A percentile compares a stretch with the other conserved stretches of the same genome.
Conservation (phyloP, 345 rosid species). For the Eucalyptus viminalis region DNA sequence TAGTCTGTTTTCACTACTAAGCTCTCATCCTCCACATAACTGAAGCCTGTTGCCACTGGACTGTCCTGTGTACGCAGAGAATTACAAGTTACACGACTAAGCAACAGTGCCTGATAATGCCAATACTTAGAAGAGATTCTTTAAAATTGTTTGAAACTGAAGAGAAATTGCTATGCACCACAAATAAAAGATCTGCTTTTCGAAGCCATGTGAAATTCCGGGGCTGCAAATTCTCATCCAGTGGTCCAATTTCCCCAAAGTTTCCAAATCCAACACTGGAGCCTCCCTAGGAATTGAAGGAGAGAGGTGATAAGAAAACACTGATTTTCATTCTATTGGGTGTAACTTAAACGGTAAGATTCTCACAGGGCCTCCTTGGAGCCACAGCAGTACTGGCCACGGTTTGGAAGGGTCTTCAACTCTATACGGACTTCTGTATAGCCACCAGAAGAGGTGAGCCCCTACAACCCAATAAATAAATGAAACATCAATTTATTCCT, state of each 20-base stretch:
- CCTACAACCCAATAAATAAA: neutral
- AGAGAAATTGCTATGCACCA: conserved; percentile 1
- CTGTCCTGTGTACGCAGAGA: conserved; percentile 7
- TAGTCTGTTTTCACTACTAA: conserved; percentile 22
- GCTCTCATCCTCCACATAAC: conserved; percentile 18
- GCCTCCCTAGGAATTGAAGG: conserved; percentile 7
- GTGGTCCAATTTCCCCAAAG: conserved; percentile 28
- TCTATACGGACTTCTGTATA: conserved; percentile 23
- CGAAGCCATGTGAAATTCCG: conserved; percentile 32
- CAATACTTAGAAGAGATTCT: neutral
- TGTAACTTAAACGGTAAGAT: neutral
- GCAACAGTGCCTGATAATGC: neutral
- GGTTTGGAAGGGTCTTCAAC: conserved; percentile 22
- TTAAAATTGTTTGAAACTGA: neutral
- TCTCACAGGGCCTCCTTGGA: conserved; percentile 40
- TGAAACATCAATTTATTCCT: neutral
- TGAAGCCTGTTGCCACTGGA: conserved; percentile 37
- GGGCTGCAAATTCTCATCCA: conserved; percentile 17
- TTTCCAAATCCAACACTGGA: conserved; percentile 30
- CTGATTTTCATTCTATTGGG: neutral
- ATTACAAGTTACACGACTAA: neutral
- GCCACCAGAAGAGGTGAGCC: conserved; percentile 39
- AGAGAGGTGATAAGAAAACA: neutral
- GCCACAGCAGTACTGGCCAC: conserved; percentile 37
- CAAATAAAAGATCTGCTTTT: conserved; percentile 37